These are phyloP conservation scores for Auricularia sp. DNA, from an alignment of 768 basidiomycete genomes.

Conservation along the genomic window DNA sequence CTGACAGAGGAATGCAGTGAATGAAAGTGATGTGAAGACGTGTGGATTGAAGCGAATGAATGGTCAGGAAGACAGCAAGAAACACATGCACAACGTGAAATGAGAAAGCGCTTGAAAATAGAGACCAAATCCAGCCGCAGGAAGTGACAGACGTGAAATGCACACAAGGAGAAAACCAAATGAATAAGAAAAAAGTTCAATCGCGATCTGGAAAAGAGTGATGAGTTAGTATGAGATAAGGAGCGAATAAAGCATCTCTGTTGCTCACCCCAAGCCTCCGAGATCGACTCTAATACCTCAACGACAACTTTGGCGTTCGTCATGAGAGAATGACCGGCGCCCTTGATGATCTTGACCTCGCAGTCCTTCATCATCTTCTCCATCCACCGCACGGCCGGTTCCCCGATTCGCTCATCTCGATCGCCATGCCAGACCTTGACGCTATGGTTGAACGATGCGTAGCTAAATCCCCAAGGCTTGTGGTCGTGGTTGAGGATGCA, in stretches of 20 bases:
- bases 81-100: not conserved
- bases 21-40: not conserved
- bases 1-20: not conserved
- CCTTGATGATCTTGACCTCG: slow-evolving; percentile 69
- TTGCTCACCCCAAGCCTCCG: slow-evolving; percentile 29
- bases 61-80: not conserved
- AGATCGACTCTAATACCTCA: slow-evolving; percentile 66
- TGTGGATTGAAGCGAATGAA: not conserved
- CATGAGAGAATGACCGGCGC: slow-evolving; percentile 90
- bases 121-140: not conserved
- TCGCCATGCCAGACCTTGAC: slow-evolving; percentile 91
- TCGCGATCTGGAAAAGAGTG: not conserved
- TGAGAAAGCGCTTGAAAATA: not conserved
- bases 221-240: not conserved
- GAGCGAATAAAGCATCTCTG: not conserved
- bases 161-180: not conserved
- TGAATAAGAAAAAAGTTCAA: not conserved
- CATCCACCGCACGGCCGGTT: slow-evolving; percentile 89
- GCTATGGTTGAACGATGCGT: slow-evolving; percentile 61
- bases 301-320: slow-evolving; percentile 81
- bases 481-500: slow-evolving; percentile 88
- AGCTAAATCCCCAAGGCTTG: slow-evolving; percentile 84
- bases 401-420: slow-evolving; percentile 85
- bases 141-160: not conserved
- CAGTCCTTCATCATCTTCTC: slow-evolving; percentile 76